These are phyloP conservation scores for Penicillium simplicissimum DNA, from an alignment of 495 filamentous ascomycete species.

Conservation along the genomic window DNA sequence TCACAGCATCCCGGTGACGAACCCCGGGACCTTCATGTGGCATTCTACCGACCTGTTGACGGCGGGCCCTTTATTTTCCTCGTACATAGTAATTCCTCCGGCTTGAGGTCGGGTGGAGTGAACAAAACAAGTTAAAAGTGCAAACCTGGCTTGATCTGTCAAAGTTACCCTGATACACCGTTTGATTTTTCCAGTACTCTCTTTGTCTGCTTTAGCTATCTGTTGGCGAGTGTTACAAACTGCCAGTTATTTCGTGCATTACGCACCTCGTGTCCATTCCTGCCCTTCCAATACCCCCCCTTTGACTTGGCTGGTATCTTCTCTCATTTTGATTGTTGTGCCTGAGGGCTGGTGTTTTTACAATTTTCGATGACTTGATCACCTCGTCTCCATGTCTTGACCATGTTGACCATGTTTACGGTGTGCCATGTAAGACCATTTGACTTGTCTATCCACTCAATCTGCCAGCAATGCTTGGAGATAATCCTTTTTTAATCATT, in stretches of 20 bases:
- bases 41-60: neutral
- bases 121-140: conserved; percentile 24
- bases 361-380: conserved; percentile 2
- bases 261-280: conserved; percentile 9
- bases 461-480: neutral
- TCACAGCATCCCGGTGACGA: neutral
- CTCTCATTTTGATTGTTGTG: conserved; percentile 20
- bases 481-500: neutral
- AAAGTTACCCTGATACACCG: conserved; percentile 15
- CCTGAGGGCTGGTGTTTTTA: conserved; percentile 7
- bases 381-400: conserved; percentile 4
- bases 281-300: conserved; percentile 36
- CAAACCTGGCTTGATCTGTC: conserved; percentile 8
- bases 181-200: conserved; percentile 14
- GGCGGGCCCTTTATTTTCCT: conserved; percentile 2
- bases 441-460: conserved; percentile 1
- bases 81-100: conserved; percentile 28
- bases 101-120: conserved; percentile 24
- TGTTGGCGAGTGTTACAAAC: conserved; percentile 7
- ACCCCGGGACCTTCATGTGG: neutral
- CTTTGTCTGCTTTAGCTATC: neutral
- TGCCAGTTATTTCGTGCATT: conserved; percentile 4
- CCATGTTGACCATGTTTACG: conserved; percentile 1
- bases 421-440: conserved; percentile 5
- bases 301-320: conserved; percentile 36